Evolutionary conservation across 2,329 filamentous ascomycete genomes (phyloP), one percentile per base, ranked within the genome.

Genomic region (Ophiosphaerella herpotricha): DNA sequence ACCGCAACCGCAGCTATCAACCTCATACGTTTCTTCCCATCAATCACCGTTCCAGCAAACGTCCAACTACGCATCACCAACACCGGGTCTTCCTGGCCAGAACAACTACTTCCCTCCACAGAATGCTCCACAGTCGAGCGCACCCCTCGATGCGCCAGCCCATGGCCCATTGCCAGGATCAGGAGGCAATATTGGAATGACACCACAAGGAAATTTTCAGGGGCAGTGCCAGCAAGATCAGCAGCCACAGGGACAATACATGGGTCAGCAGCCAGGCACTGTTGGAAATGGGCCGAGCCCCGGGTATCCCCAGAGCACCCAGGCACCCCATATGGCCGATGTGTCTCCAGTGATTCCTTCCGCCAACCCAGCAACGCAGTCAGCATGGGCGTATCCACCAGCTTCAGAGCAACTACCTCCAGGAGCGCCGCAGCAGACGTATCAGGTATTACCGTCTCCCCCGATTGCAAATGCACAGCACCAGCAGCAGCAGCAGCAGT

Each of bases 61-160:
- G 12, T 55, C 62, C 5, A 60, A 45, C 33, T 63, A 69, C 48
- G 50, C 49, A 2, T 66, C 58, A 6, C 60, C 62, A 16, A 43
- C 50, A 9, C 60, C 66, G 5, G 55, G 45, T 1, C 52, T 61
- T 37, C 53, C 60, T 5, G 61, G 55, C 3, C 65, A 68, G 39
- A 58, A 33, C 48, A 67, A 63, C 40, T 71, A 72, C 41, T 68
- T 67, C 23, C 50, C 63, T 5, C 60, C 54, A 40, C 62, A 66
- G 55, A 39, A 33, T 37, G 14, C 51, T 38, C 42, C 53, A 16
- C 45, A 54, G n/a, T 55, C 60, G n/a, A 54, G 52, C 14, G 37
- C 37, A 13, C 34, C 55, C 16, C 43, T 29, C 6, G 32, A 35
- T 23, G 35, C 46, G 42, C 16, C 43, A 47, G 12, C 34, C 12